A percentile compares a stretch with the other conserved stretches of the same genome.
Evolutionary conservation across 208 protist genomes (phyloP).

Genomic region (Endotrypanum monterogeii): DNA sequence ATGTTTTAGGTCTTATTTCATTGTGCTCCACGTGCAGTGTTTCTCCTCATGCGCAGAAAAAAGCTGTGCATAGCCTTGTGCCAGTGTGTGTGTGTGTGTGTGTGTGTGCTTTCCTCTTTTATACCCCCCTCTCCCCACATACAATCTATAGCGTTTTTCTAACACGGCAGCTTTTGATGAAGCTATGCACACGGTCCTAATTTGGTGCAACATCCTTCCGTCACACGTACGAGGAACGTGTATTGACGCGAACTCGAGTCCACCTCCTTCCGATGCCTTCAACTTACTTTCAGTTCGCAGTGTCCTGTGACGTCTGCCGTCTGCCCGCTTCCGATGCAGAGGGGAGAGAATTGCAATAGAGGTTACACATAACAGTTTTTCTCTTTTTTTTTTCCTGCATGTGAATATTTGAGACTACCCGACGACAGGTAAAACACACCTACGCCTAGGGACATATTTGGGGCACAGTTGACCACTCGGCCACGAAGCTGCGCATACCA

Average conservation of each 20-base stretch:
- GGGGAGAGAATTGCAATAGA: not conserved
- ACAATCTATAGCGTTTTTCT: not conserved
- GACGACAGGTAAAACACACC: not conserved
- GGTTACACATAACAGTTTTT: not conserved
- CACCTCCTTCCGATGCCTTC: not conserved
- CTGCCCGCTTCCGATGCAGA: not conserved
- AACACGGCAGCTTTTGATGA: not conserved
- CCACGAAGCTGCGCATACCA: not conserved
- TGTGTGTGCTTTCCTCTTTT: not conserved
- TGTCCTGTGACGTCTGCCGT: not conserved
- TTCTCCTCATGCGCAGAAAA: too few relatives aligned
- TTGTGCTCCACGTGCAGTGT: not conserved
- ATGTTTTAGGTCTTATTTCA: not conserved
- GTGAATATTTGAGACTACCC: not conserved
- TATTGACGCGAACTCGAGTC: not conserved
- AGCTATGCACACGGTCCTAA: not conserved
- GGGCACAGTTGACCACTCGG: not conserved
- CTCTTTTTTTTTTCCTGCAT: constrained; percentile 7
- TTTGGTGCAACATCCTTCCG: too few relatives aligned
- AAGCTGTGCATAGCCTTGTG: not conserved
- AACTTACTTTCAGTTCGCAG: not conserved
- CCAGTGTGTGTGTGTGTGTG: not conserved
- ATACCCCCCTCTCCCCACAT: not conserved
- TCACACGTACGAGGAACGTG: not conserved
- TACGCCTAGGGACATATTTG: not conserved